Evolutionary conservation across 2,329 filamentous ascomycete genomes (phyloP), one percentile per base, ranked within the genome.

Genomic region (Diaporthe citri): DNA sequence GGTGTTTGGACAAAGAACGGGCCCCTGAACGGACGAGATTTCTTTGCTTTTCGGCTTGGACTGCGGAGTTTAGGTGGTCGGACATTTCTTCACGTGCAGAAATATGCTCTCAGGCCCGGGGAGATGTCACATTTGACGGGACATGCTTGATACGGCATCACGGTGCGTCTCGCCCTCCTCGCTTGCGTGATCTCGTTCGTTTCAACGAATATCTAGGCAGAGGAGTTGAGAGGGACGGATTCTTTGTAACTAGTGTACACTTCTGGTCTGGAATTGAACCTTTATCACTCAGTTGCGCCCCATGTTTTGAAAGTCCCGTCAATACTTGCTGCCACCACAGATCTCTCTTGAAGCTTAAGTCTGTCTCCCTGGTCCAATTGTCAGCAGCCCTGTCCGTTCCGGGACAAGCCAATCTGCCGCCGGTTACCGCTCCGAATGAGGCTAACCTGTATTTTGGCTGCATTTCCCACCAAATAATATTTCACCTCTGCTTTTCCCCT

Each of bases 31-130:
- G 52, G 31, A 72, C 55, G 62, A 71, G 56, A 60, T 64, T 60
- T 59, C 67, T 56, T 71, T 72, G 51, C 62, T 71, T 43, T 70
- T 76, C 34, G 73, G 70, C 70, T 76, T 69, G 73, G 75, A 75
- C 59, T 55, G 71, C 43, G 69, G 75, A 75, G 69, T 76, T 76
- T 73, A 70, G 73, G 57, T 75, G 64, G 46, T 34, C 48, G 56
- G 56, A 59, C 48, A 59, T 60, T 70, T 57, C 73, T 74, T 43
- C 55, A 39, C 41, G 34, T 52, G 46, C 28, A 34, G 34, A 31
- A 25, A 43, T 51, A 41, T 74, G 57, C 43, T 76, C 41, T 25
- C 43, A 36, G 48, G 48, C 46, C 46, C 46, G 12, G 34, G 22
- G 46, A 67, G 31, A 36, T 15, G 28, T 28, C 34, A 28, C 22